phyloP scores from a whole-genome alignment of 306 rosid species.

The Cucumis melo region DNA sequence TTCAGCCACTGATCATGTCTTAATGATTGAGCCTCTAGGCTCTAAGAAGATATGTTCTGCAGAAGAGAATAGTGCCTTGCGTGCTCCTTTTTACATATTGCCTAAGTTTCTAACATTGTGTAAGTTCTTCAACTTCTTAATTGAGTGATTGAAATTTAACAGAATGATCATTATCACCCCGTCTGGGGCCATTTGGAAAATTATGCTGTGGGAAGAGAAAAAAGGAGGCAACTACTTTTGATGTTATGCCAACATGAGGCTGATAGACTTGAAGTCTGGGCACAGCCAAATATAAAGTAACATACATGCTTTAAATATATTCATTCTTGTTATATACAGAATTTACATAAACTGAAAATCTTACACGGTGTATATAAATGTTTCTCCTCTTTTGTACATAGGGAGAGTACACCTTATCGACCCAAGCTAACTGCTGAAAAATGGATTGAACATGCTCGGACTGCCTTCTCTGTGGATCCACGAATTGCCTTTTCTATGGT shows the following conservation, averaged over 20 bases:
- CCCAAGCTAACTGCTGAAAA: slow-evolving; percentile 70
- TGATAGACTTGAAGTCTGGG: slow-evolving; percentile 98
- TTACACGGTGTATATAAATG: neutral
- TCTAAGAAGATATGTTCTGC: neutral
- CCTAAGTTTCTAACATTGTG: neutral
- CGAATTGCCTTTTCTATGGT: slow-evolving; percentile 71
- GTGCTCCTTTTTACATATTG: neutral
- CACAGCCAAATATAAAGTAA: slow-evolving; percentile 90
- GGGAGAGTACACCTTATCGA: slow-evolving; percentile 53
- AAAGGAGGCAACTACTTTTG: slow-evolving; percentile 67
- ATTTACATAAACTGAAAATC: neutral
- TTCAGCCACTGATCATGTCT: neutral
- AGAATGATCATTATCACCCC: slow-evolving; percentile 73
- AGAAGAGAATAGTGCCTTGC: neutral
- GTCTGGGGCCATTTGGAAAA: slow-evolving; percentile 96
- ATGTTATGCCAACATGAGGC: slow-evolving; percentile 94
- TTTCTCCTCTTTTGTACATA: slow-evolving; percentile 17
- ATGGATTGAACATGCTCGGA: slow-evolving; percentile 83
- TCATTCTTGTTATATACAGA: neutral
- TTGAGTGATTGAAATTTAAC: slow-evolving; percentile 17
- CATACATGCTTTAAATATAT: neutral
- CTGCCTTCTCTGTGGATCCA: slow-evolving; percentile 94
- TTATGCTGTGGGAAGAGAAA: slow-evolving; percentile 74
- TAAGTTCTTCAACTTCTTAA: slow-evolving; percentile 11
- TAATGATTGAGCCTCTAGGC: neutral